A percentile compares a stretch with the other conserved stretches of the same genome.
These are phyloP conservation scores for Albifimbria verrucaria DNA, from an alignment of 2,329 filamentous ascomycete genomes.

Conservation along the genomic window DNA sequence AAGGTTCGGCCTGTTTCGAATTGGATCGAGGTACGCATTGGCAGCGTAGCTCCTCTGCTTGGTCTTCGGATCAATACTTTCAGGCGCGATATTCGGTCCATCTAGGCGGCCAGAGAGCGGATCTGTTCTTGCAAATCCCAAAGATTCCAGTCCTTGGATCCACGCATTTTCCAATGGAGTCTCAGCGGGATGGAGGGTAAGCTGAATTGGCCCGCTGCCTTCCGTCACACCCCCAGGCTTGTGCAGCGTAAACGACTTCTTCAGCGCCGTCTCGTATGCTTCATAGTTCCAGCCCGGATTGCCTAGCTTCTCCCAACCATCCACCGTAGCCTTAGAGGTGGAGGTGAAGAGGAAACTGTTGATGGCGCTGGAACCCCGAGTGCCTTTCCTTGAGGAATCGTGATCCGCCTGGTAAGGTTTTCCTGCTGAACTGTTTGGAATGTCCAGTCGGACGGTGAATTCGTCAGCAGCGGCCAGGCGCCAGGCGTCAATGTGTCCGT, in stretches of 20 bases:
- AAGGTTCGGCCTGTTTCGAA: constrained; percentile 15
- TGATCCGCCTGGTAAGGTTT: constrained; percentile 19
- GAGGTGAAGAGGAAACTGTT: constrained; percentile 37
- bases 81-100: constrained; percentile 17
- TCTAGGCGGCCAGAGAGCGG: neutral
- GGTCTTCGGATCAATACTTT: constrained; percentile 17
- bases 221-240: neutral
- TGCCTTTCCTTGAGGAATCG: constrained; percentile 39
- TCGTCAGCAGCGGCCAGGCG: constrained; percentile 15
- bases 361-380: constrained; percentile 44
- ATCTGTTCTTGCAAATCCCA: neutral
- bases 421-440: constrained; percentile 18
- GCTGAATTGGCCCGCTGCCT: constrained; percentile 4
- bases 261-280: constrained; percentile 4
- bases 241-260: neutral
- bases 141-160: neutral
- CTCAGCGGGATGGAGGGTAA: neutral
- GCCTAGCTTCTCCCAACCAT: constrained; percentile 29
- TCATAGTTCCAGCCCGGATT: constrained; percentile 30
- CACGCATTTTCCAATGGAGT: neutral
- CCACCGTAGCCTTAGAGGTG: constrained; percentile 25
- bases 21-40: constrained; percentile 18
- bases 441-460: constrained; percentile 17
- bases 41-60: constrained; percentile 19
- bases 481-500: constrained; percentile 2